phyloP scores from a whole-genome alignment of 345 rosid species.

The Bruguiera parviflora region DNA sequence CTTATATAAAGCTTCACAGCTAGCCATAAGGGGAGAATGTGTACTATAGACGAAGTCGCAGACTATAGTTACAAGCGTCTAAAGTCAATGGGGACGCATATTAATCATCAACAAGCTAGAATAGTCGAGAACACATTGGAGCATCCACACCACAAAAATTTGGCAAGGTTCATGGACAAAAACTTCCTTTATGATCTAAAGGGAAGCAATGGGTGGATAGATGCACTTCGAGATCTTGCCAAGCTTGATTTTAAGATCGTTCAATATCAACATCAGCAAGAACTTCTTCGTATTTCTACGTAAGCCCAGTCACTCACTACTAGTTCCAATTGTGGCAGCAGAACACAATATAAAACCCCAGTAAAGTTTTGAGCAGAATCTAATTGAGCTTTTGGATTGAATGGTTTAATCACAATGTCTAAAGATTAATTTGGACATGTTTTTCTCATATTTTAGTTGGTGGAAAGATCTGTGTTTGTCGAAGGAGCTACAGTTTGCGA shows the following conservation, averaged over 20 bases:
- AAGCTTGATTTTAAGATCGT: slow-evolving; percentile 28
- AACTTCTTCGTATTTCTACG: slow-evolving; percentile 28
- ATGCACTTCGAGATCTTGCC: slow-evolving; percentile 35
- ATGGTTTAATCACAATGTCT: too few relatives aligned
- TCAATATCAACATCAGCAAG: slow-evolving; percentile 34
- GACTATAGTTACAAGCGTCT: slow-evolving; percentile 24
- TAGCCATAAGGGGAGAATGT: slow-evolving; percentile 48
- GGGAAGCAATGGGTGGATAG: slow-evolving; percentile 27
- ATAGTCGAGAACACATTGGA: slow-evolving; percentile 20
- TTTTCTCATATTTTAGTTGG: slow-evolving; percentile 39
- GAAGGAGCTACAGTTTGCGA: slow-evolving; percentile 39
- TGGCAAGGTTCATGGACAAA: slow-evolving; percentile 29
- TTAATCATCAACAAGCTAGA: slow-evolving; percentile 18
- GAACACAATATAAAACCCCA: too few relatives aligned
- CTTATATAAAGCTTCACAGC: slow-evolving; percentile 53
- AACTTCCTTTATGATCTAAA: slow-evolving; percentile 10
- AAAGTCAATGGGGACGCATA: slow-evolving; percentile 5
- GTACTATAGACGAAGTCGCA: slow-evolving; percentile 36
- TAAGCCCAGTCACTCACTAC: slow-evolving; percentile 9
- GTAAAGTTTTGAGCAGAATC: too few relatives aligned
- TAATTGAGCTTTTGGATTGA: too few relatives aligned
- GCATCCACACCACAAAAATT: slow-evolving; percentile 44
- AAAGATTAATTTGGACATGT: too few relatives aligned
- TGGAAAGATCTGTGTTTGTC: slow-evolving; percentile 50
- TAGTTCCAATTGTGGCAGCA: background rate